A percentile compares a stretch with the other conserved stretches of the same genome.
Evolutionary conservation across 371 early-diverging fungal genomes (phyloP).

Genomic region (Syncephalastrum racemosum): DNA sequence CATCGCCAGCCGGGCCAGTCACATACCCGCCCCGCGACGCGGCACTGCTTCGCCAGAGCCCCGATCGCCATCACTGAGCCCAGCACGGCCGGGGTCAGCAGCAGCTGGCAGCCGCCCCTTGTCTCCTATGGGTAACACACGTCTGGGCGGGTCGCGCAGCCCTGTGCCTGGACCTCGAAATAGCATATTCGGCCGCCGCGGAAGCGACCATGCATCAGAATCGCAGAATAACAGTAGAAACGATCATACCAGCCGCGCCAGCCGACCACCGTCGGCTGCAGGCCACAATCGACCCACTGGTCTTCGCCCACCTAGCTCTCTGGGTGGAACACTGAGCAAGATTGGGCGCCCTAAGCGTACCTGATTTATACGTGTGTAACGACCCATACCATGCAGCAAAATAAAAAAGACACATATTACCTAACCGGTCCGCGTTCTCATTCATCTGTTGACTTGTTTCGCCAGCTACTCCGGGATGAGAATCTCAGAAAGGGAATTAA

Average conservation of each 20-base stretch:
- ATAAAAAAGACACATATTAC: no score
- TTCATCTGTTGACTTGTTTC: no score
- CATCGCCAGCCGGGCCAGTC: conserved; percentile 27
- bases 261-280: conserved; percentile 11
- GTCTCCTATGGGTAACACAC: conserved; percentile 5
- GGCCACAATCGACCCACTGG: conserved; percentile 7
- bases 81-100: neutral
- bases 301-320: conserved; percentile 9
- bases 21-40: conserved; percentile 33
- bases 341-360: no score
- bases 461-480: no score
- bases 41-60: conserved; percentile 9
- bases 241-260: conserved; percentile 5
- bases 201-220: neutral
- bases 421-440: no score
- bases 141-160: conserved; percentile 8
- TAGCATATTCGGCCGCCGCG: conserved; percentile 1
- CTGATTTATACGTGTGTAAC: no score
- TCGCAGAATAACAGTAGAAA: conserved; percentile 6
- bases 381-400: no score
- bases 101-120: conserved; percentile 2
- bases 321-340: neutral
- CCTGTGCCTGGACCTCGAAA: conserved; percentile 9
- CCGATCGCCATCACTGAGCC: conserved; percentile 10
- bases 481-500: no score